Base-by-base conservation (phyloP, 2,329 filamentous ascomycete species). In the Daldinia sp. region DNA sequence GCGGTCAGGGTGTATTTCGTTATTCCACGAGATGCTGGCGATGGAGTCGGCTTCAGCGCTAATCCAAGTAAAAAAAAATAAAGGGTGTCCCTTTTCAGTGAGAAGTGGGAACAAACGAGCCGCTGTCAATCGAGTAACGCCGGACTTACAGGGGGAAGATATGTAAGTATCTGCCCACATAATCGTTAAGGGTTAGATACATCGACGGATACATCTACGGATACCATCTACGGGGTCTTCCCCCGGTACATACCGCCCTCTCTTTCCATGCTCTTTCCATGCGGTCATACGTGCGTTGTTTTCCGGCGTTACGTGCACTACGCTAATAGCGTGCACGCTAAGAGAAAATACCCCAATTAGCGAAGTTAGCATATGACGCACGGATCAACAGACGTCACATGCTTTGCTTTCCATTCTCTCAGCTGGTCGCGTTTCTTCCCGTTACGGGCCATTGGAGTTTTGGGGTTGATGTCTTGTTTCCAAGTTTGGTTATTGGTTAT, bases 251-350 rank as follows among this genome's bases (percentile, higher is more conserved):
- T 26, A 42, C 20, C 53, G 37, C 35, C 35, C 23, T 6, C 53
- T 12, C 35, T 15, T 15, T 33, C 30, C 30, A 6, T 10, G 6
- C 3, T 10, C 30, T 6, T 6, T 15, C 51, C 13, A 70, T 70
- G 67, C 65, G 60, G 60, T 63, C 67, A 67, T 69, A 62, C 41
- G 35, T 67, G 64, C 67, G 42, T 26, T 55, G 46, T 60, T 69
- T 46, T 60, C 60, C 50, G 55, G 46, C 46, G 46, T 51, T 51
- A 15, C 46, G 41, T 56, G 66, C 58, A 33, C 41, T 12, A 39
- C 35, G 13, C 10, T 37, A 2, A 15, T 42, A 50, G 26, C 60
- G 30, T 64, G 18, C 33, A 57, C 50, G 42, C 48, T 53, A 59
- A 23, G 20, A 23, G 51, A 42, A 13, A 58, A 33, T 60, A 30